Base-by-base conservation (phyloP, 352 stramenopile species). In the Phytophthora lateralis region DNA sequence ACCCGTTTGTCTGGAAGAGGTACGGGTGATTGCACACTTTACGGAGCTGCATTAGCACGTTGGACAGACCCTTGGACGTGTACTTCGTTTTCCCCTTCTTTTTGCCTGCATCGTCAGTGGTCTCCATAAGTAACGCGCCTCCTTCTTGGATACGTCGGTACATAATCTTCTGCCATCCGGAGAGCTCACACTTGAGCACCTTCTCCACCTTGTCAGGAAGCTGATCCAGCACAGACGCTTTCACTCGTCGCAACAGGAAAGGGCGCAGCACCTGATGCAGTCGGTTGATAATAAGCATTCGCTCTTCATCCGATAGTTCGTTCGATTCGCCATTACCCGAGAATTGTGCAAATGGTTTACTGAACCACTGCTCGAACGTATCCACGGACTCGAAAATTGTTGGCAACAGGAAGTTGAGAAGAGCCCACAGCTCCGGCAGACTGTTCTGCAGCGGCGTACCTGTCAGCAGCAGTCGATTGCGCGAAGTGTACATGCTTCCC, bases 391-490 rank as follows among this genome's bases (percentile, higher is more conserved):
- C 82, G 56, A 98, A 97, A 56, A 97, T 96, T 21, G 92, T 96
- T 17, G 90, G 90, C 26, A 97, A 59, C 26, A 98, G 66, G 44
- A 98, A 98, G 66, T 97, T 97, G 11, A 98, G 67, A 18, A 98
- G 68, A 10, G 92, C 86, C 90, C 90, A 98, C 1, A 98, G 74
- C 72, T 98, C 92, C 11, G 97, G 93, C 5, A 99, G 66, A 63
- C 96, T 98, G 75, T 99, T 98, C 66, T 99, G 97, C 11, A 99
- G 82, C 10, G 97, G 97, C 1, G 97, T 99, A 45, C 97, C 98
- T 11, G 98, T 99, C 73, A 99, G 93, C 12, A 99, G 67, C 7
- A 99, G 76, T 35, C 96, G 88, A 35, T 93, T 93, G 27, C 85
- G 80, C 7, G 82, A 93, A 14, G 80, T 91, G 72, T 96, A 94